phyloP scores from a whole-genome alignment of 2,329 filamentous ascomycete species.

The Scortechinia acanthostroma region DNA sequence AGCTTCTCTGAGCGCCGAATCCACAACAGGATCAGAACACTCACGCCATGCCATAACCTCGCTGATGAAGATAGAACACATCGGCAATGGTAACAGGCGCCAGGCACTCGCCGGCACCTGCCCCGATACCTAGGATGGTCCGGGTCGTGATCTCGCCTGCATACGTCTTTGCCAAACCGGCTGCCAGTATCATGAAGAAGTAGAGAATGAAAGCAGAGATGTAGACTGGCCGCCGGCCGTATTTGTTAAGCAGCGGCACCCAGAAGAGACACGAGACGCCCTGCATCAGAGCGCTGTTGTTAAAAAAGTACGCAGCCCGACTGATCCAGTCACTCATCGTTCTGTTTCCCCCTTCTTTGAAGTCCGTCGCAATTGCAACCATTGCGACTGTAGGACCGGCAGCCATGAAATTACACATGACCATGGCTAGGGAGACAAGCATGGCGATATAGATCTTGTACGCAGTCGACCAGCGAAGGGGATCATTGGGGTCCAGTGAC shows the following conservation, averaged over 20 bases:
- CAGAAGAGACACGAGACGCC: conserved; percentile 36
- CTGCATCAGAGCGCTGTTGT: conserved; percentile 36
- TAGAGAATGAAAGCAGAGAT: conserved; percentile 27
- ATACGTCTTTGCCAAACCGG: conserved; percentile 30
- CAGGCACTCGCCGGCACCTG: conserved; percentile 39
- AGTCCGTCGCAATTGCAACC: conserved; percentile 32
- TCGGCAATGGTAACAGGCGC: conserved; percentile 43
- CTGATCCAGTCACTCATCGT: conserved; percentile 24
- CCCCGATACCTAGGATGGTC: conserved; percentile 41
- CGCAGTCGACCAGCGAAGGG: conserved; percentile 34
- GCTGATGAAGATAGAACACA: conserved; percentile 47
- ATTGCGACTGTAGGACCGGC: conserved; percentile 45
- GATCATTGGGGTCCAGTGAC: conserved; percentile 39
- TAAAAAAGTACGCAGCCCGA: conserved; percentile 43
- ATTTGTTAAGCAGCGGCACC: conserved; percentile 34
- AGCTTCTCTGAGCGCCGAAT: too few species aligned
- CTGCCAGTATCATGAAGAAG: conserved; percentile 29
- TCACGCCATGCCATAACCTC: conserved; percentile 39
- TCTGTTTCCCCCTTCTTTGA: conserved; percentile 34
- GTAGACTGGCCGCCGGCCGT: conserved; percentile 7
- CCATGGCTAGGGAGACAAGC: conserved; percentile 41
- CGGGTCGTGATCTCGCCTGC: conserved; percentile 32
- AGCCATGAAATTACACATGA: conserved; percentile 47
- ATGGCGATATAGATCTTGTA: conserved; percentile 30
- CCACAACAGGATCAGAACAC: not conserved